These are phyloP conservation scores for Mariannaea sp. DNA, from an alignment of 2,329 filamentous ascomycete genomes.

Conservation along the genomic window DNA sequence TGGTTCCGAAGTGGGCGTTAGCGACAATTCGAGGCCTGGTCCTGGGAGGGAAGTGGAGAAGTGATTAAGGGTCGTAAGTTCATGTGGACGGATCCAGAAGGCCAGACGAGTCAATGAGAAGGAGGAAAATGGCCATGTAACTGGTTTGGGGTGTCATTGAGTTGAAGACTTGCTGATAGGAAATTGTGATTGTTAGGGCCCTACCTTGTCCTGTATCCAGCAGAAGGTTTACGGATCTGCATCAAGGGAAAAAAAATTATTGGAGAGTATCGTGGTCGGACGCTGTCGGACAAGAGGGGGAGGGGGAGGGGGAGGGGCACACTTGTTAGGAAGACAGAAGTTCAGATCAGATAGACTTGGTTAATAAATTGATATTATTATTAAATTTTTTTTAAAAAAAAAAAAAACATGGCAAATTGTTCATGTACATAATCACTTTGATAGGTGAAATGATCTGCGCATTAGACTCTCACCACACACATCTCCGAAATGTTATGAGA, in stretches of 20 bases:
- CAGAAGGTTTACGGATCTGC: no score
- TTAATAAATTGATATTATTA: no score
- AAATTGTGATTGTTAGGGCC: not conserved
- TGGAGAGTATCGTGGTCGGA: conserved; percentile 2
- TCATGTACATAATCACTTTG: no score
- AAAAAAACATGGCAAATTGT: no score
- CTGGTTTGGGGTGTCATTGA: conserved; percentile 1
- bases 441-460: no score
- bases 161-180: not conserved
- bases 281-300: not conserved
- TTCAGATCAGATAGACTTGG: not conserved
- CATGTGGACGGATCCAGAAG: conserved; percentile 2
- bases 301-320: conserved; percentile 5
- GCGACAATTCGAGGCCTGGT: conserved; percentile 5
- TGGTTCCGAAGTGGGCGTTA: conserved; percentile 20
- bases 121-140: not conserved
- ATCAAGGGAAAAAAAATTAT: no score
- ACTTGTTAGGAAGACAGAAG: not conserved
- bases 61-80: conserved; percentile 13
- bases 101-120: not conserved
- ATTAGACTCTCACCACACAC: no score
- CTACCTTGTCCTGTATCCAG: no score
- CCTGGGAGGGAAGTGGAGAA: conserved; percentile 5
- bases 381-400: no score
- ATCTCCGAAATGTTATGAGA: no score